Percentiles rank a stretch among this genome's conserved stretches.
Conservation (phyloP, 208 protist species). For the Leishmania guyanensis region DNA sequence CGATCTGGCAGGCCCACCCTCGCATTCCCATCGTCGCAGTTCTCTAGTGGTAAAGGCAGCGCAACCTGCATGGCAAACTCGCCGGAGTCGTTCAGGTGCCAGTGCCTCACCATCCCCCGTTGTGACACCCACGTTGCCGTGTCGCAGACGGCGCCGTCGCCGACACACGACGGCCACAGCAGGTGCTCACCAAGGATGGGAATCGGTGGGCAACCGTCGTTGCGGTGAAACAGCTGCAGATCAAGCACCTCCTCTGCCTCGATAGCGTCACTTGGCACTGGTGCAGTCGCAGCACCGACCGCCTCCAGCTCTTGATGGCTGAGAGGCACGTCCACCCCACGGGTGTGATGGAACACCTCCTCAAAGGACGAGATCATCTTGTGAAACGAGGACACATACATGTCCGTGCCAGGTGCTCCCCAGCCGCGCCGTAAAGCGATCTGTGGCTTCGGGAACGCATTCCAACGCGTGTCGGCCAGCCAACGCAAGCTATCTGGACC, state of each 20-base stretch:
- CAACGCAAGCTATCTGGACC: constrained; percentile 56
- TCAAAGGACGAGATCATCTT: constrained; percentile 74
- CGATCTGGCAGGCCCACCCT: background rate
- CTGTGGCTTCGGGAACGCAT: constrained; percentile 75
- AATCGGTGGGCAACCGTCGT: constrained; percentile 49
- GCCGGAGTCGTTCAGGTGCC: constrained; percentile 91
- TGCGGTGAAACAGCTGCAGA: constrained; percentile 89
- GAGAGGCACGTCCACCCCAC: constrained; percentile 34
- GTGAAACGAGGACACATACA: constrained; percentile 72
- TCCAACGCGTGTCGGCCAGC: constrained; percentile 54
- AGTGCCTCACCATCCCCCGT: constrained; percentile 76
- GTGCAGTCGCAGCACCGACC: constrained; percentile 1
- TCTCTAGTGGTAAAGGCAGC: constrained; percentile 40
- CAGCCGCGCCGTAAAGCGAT: constrained; percentile 82
- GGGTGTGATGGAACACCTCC: constrained; percentile 72
- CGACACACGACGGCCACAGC: constrained; percentile 77
- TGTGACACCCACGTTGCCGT: constrained; percentile 84
- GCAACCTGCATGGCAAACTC: constrained; percentile 88
- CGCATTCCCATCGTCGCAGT: background rate
- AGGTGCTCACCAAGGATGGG: constrained; percentile 65
- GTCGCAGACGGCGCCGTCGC: constrained; percentile 79
- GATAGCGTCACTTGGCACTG: constrained; percentile 6
- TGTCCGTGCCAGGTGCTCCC: constrained; percentile 74
- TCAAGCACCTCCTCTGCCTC: constrained; percentile 56
- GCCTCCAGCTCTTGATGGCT: constrained; percentile 18